Percentiles rank a stretch among this genome's conserved stretches.
Evolutionary conservation across 441 rosid species (phyloP).

Genomic region (Syzygium syzygioides): DNA sequence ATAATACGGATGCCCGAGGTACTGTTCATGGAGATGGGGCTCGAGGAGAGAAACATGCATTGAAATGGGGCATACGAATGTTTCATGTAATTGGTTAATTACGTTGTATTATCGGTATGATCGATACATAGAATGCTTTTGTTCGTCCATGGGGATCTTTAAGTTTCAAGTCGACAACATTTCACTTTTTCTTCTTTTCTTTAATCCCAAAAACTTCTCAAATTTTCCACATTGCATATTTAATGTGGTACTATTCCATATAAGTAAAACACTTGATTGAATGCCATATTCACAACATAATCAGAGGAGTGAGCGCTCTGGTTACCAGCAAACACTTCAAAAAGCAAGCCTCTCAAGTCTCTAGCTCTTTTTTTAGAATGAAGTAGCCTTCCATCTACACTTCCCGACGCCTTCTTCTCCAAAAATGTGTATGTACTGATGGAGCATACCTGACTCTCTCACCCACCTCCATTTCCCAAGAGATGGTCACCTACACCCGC

Average conservation of each 20-base stretch:
- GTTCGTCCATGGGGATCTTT: background rate
- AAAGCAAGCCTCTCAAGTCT: background rate
- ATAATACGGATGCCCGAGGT: background rate
- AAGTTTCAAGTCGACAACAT: background rate
- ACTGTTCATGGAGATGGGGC: background rate
- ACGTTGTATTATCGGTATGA: background rate
- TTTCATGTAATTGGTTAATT: background rate
- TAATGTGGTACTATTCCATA: background rate
- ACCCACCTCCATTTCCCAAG: background rate
- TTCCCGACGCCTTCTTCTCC: background rate
- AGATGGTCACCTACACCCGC: background rate
- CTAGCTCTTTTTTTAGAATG: background rate
- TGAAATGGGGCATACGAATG: background rate
- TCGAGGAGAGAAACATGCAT: background rate
- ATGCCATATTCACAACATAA: background rate
- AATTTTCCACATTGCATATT: background rate
- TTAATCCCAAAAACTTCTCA: background rate
- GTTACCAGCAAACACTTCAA: background rate
- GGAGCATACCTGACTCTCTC: background rate
- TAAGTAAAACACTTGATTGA: background rate
- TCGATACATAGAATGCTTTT: background rate
- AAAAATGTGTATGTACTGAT: accelerated
- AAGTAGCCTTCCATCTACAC: background rate
- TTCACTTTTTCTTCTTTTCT: background rate
- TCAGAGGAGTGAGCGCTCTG: background rate